A percentile compares a stretch with the other conserved stretches of the same genome.
phyloP scores from a whole-genome alignment of 2,329 filamentous ascomycete species.

The Pyrenochaeta sp. region DNA sequence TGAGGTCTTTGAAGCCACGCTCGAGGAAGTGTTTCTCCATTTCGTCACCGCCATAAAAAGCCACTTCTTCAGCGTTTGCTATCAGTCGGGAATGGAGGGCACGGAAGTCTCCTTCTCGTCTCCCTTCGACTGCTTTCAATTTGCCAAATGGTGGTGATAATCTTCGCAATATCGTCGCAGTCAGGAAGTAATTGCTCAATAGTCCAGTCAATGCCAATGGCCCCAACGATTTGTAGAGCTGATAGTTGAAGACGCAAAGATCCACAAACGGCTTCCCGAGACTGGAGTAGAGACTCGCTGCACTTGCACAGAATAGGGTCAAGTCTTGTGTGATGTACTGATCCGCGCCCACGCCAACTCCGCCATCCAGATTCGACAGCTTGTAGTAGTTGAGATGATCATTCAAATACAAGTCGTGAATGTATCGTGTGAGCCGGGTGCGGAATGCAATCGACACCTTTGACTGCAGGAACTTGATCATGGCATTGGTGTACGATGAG shows the following conservation, averaged over 20 bases:
- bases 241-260: conserved; percentile 96
- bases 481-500: conserved; percentile 96
- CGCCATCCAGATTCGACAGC: conserved; percentile 88
- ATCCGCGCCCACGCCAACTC: conserved; percentile 88
- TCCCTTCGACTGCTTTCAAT: conserved; percentile 92
- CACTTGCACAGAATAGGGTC: conserved; percentile 91
- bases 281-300: conserved; percentile 92
- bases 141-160: conserved; percentile 96
- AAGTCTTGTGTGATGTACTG: conserved; percentile 98
- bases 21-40: conserved; percentile 95
- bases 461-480: conserved; percentile 98
- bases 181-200: conserved; percentile 91
- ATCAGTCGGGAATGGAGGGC: conserved; percentile 90
- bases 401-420: conserved; percentile 95
- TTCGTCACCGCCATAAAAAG: conserved; percentile 94
- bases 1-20: conserved; percentile 89
- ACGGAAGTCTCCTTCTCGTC: conserved; percentile 94
- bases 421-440: conserved; percentile 91
- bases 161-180: conserved; percentile 85
- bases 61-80: conserved; percentile 96
- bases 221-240: conserved; percentile 89
- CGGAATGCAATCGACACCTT: conserved; percentile 99
- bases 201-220: conserved; percentile 86
- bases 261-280: conserved; percentile 98
- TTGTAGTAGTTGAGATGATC: conserved; percentile 97